Percentiles rank a stretch among this genome's conserved stretches.
Conservation (phyloP, 768 basidiomycete genomes). For the Termitomyces sp. region DNA sequence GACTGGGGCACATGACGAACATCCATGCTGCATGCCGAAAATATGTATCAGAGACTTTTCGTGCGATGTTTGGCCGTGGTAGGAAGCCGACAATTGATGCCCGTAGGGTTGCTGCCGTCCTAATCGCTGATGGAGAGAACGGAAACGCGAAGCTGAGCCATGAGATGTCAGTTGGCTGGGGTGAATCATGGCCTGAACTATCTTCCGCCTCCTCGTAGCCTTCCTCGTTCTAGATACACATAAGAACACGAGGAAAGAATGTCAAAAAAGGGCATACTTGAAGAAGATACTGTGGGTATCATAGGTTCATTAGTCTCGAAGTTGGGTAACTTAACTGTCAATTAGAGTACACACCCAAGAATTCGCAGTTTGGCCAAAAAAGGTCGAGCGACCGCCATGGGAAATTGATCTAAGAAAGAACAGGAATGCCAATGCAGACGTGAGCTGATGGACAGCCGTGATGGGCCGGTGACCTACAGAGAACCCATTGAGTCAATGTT, state of each 20-base stretch:
- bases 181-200: conserved; percentile 26
- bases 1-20: conserved; percentile 31
- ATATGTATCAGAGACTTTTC: conserved; percentile 43
- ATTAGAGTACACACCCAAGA: conserved; percentile 45
- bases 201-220: conserved; percentile 50
- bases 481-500: conserved; percentile 61
- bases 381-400: conserved; percentile 54
- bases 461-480: conserved; percentile 33
- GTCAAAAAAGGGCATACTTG: conserved; percentile 35
- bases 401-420: conserved; percentile 46
- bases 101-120: conserved; percentile 38
- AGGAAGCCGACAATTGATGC: conserved; percentile 38
- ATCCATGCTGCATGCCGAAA: conserved; percentile 70
- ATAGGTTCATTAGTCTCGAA: conserved; percentile 5
- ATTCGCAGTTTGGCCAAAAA: conserved; percentile 62
- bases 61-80: conserved; percentile 33
- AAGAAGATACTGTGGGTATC: conserved; percentile 47
- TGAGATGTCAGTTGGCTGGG: conserved; percentile 46
- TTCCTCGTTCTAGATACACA: conserved; percentile 44
- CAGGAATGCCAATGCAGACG: conserved; percentile 4
- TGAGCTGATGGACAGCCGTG: conserved; percentile 11
- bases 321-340: background rate
- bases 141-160: conserved; percentile 62
- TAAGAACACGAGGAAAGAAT: background rate
- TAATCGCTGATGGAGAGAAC: conserved; percentile 38